Evolutionary conservation across 495 filamentous ascomycete species (phyloP), one percentile per base, ranked within the genome.

Genomic region (Achaetomiella virescens): DNA sequence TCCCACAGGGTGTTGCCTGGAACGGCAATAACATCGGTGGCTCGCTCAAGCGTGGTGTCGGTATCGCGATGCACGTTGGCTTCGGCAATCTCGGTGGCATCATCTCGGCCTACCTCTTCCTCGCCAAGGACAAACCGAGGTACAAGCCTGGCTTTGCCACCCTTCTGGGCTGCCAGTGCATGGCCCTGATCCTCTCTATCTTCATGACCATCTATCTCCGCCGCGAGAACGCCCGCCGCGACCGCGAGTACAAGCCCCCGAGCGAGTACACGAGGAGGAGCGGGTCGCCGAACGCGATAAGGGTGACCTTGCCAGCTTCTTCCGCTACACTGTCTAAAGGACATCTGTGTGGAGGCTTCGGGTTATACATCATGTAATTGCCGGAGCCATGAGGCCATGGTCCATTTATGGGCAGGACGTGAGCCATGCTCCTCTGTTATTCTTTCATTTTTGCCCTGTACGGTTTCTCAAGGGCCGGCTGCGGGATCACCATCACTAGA

Each of bases 21-120:
- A 88, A 89, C 44, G 86, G 87, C 12, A 88, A 88, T 71, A 91
- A 91, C 65, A 86, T 89, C 44, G 86, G 85, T 21, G 88, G 88
- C 1, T 87, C 88, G 52, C 87, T 86, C 11, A 91, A 91, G 68
- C 82, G 88, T 24, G 83, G 81, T 52, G 85, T 87, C 38, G 87
- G 86, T 38, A 90, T 89, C 54, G 88, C 88, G n/a, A 81, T 90
- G 77, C 88, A 91, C 66, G 86, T 91, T 46, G 83, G 80, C 20
- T 88, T 91, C 60, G 88, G 87, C 47, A 90, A 89, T 66, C 68
- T 88, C 7, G 87, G 87, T 18, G 87, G 85, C 24, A 81, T 82
- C 9, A 69, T 90, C 31, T 81, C 85, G n/a, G 84, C 81, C 11
- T 88, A 87, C 61, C 74, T 88, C 6, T 90, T 87, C 66, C 74